Conservation (phyloP, 2,329 filamentous ascomycete species). For the Fusarium buxicola region DNA sequence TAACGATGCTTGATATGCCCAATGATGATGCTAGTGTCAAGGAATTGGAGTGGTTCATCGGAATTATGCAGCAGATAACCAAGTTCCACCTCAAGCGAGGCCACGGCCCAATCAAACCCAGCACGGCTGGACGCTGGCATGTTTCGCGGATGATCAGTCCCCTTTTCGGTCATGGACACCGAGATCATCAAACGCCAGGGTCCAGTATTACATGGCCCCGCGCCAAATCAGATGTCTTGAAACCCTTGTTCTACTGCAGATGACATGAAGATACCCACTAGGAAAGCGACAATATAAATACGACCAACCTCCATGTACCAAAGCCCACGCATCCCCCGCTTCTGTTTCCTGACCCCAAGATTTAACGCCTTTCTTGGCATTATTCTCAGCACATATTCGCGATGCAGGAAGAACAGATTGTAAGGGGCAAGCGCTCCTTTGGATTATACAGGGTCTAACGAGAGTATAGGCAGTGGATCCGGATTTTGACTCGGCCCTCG, state of each 20-base stretch:
- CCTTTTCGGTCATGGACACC: not conserved
- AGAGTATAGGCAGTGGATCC: constrained; percentile 4
- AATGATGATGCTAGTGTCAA: too few species aligned
- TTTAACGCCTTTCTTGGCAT: not conserved
- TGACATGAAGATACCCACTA: not conserved
- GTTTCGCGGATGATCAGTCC: not conserved
- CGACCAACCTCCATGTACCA: not conserved
- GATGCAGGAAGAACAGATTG: constrained; percentile 23
- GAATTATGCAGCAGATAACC: not conserved
- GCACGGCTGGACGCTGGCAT: not conserved
- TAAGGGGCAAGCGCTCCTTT: accelerated
- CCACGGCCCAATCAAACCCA: not conserved
- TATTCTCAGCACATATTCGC: not conserved
- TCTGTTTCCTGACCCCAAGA: not conserved
- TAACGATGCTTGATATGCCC: too few species aligned
- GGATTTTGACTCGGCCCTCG: constrained; percentile 24
- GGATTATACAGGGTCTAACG: not conserved
- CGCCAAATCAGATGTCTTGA: constrained; percentile 10
- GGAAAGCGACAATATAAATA: not conserved
- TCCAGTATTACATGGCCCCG: not conserved
- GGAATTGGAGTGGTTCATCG: too few species aligned
- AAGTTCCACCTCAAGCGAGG: not conserved
- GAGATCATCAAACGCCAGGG: not conserved
- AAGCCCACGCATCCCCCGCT: not conserved
- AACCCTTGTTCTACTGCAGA: not conserved